Evolutionary conservation across 768 basidiomycete genomes (phyloP).

Genomic region (Neoboletus magnificus): DNA sequence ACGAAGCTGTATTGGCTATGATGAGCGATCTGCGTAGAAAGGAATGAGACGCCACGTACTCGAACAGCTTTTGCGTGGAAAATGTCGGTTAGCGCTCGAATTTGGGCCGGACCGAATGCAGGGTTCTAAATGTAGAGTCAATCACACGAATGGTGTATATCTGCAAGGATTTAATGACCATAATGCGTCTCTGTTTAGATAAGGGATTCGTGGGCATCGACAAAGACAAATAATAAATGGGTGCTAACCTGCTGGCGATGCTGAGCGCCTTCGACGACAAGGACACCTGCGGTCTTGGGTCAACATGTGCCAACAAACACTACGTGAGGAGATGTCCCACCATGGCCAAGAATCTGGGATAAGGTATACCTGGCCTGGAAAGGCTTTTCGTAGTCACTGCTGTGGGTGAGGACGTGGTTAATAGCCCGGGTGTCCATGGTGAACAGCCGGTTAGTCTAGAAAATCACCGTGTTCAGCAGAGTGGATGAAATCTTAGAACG

Average conservation of each 20-base stretch:
- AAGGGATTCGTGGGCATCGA: not conserved
- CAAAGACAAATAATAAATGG: not conserved
- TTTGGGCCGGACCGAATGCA: slow-evolving; percentile 60
- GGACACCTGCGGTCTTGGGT: slow-evolving; percentile 37
- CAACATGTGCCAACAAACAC: not conserved
- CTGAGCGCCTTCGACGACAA: slow-evolving; percentile 40
- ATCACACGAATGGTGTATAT: not conserved
- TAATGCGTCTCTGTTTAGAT: slow-evolving; percentile 7
- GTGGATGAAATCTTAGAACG: no score
- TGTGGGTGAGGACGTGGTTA: slow-evolving; percentile 55
- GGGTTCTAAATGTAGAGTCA: slow-evolving; percentile 47
- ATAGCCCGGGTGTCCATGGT: slow-evolving; percentile 62
- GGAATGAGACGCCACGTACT: slow-evolving; percentile 28
- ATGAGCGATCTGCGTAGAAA: not conserved
- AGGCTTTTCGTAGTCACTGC: slow-evolving; percentile 50
- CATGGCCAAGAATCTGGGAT: not conserved
- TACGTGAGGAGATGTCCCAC: not conserved
- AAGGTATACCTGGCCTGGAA: not conserved
- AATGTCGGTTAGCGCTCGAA: slow-evolving; percentile 55
- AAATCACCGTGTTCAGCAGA: not conserved
- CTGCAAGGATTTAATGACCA: slow-evolving; percentile 32
- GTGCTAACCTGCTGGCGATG: slow-evolving; percentile 37
- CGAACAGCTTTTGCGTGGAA: slow-evolving; percentile 55
- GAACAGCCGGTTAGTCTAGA: slow-evolving; percentile 40
- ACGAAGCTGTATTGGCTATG: slow-evolving; percentile 32